Base-by-base conservation (phyloP, 306 rosid species). In the Casuarina glauca region DNA sequence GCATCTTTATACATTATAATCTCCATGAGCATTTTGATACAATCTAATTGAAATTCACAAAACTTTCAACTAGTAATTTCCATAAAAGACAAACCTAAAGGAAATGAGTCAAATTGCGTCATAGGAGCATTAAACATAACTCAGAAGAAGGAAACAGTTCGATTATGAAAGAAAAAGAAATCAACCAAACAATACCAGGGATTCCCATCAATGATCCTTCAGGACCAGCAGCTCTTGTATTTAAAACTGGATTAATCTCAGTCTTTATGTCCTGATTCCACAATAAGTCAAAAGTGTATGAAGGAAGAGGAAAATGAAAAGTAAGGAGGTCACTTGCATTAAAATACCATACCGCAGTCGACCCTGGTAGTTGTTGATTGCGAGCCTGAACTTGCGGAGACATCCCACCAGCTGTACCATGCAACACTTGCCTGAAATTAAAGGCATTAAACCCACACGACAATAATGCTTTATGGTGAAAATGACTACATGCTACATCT, bases 351-450 rank as follows among this genome's bases (percentile, higher is more conserved):
- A 96, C 99, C 90, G 82, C 85, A 15, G 94, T 80, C 75, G 99
- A 88, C 83, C 97, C 99, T 38, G 94, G 87, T 78, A 93, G 73
- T 78, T 90, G 99, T 86, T 91, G 99, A 85, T 83, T 88, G 69
- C 94, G 92, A 66, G 91, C 88, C 89, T 96, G 99, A 82, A 88
- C 94, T 87, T 96, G 99, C 60, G 94, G 91, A 88, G 97, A 87
- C 91, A 96, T 91, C 55, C 93, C 96, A 61, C 96, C 97, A 36
- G 91, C 86, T 70, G 97, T 17, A 74, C 89, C 90, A 72, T 93
- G 99, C 91, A 95, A 83, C 60, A 91, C 97, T 90, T 92, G 99
- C 85, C 99, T 95, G 90, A 74, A 87, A 88, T 77, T 76, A 78
- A 80, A 62, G 62, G 62, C 20, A 42, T 72, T 43, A 39, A 70